These are phyloP conservation scores for Monilinia fructicola DNA, from an alignment of 2,329 filamentous ascomycete species.

Conservation along the genomic window DNA sequence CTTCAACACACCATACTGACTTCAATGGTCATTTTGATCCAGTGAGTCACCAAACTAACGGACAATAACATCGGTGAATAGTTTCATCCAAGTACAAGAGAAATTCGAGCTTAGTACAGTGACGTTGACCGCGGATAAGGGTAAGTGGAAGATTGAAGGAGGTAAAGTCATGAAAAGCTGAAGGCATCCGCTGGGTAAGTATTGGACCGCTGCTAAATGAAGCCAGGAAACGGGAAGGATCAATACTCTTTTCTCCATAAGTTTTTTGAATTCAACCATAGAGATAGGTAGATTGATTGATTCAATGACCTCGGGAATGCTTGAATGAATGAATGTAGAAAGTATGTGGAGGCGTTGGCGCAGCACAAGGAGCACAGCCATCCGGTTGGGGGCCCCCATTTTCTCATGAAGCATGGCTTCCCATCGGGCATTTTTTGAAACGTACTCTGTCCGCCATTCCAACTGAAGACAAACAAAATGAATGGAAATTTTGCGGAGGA, in stretches of 20 bases:
- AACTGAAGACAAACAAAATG: slow-evolving; percentile 9
- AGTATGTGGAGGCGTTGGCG: slow-evolving; percentile 11
- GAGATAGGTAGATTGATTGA: not conserved
- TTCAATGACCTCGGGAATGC: too few relatives aligned
- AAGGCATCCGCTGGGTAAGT: not conserved
- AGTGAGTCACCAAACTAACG: slow-evolving; percentile 16
- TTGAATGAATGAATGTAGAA: not conserved
- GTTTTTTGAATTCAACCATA: not conserved
- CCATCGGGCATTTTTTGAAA: slow-evolving; percentile 11
- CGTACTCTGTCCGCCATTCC: not conserved
- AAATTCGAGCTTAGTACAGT: not conserved
- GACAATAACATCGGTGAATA: slow-evolving; percentile 12
- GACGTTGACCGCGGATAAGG: not conserved
- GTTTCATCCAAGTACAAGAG: not conserved
- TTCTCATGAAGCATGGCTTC: not conserved
- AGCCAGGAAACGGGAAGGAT: not conserved
- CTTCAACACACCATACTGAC: not conserved
- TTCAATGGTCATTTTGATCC: not conserved
- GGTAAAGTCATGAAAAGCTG: not conserved
- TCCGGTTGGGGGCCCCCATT: not conserved
- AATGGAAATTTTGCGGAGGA: not conserved
- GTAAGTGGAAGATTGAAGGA: not conserved
- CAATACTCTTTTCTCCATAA: not conserved
- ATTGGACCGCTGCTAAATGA: not conserved
- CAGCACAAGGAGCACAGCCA: slow-evolving; percentile 11